These are phyloP conservation scores for Starmerella khaoyaiensis DNA, from an alignment of 805 yeast genomes.

Conservation along the genomic window DNA sequence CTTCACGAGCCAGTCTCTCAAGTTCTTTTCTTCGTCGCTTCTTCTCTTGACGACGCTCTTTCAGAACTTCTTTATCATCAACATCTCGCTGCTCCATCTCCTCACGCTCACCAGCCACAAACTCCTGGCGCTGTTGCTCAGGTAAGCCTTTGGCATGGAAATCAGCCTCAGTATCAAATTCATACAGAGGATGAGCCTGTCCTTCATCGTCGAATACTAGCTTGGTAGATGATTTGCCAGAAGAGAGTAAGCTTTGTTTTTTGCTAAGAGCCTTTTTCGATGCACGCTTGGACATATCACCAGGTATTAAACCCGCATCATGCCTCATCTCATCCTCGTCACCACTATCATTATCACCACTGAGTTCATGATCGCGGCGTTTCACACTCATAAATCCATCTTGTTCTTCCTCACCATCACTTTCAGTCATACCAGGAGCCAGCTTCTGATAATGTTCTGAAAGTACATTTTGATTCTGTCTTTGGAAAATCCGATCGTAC, in stretches of 20 bases:
- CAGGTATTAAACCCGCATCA: too few species aligned
- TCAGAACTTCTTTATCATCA: slow-evolving; percentile 65
- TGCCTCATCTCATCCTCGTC: slow-evolving; percentile 28
- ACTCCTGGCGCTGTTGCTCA: slow-evolving; percentile 50
- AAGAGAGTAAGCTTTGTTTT: slow-evolving; percentile 44
- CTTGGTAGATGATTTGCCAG: slow-evolving; percentile 59
- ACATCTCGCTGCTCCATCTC: slow-evolving; percentile 60
- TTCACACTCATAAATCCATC: slow-evolving; percentile 75
- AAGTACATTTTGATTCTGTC: slow-evolving; percentile 82
- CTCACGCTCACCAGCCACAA: slow-evolving; percentile 50
- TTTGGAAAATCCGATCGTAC: slow-evolving; percentile 89
- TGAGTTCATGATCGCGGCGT: slow-evolving; percentile 58
- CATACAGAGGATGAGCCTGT: slow-evolving; percentile 78
- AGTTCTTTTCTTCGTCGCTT: slow-evolving; percentile 76
- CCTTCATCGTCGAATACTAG: slow-evolving; percentile 91
- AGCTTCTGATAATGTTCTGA: slow-evolving; percentile 77
- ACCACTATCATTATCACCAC: slow-evolving; percentile 29
- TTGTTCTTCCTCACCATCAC: slow-evolving; percentile 26
- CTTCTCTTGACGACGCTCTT: slow-evolving; percentile 70
- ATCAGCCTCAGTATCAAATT: slow-evolving; percentile 78
- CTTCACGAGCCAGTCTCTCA: slow-evolving; percentile 41
- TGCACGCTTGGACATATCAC: slow-evolving; percentile 68
- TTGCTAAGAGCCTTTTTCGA: slow-evolving; percentile 78
- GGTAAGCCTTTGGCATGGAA: slow-evolving; percentile 64
- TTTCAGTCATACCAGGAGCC: slow-evolving; percentile 23